Evolutionary conservation across 2,329 filamentous ascomycete species (phyloP).

Genomic region (Myriosclerotinia duriaeana): DNA sequence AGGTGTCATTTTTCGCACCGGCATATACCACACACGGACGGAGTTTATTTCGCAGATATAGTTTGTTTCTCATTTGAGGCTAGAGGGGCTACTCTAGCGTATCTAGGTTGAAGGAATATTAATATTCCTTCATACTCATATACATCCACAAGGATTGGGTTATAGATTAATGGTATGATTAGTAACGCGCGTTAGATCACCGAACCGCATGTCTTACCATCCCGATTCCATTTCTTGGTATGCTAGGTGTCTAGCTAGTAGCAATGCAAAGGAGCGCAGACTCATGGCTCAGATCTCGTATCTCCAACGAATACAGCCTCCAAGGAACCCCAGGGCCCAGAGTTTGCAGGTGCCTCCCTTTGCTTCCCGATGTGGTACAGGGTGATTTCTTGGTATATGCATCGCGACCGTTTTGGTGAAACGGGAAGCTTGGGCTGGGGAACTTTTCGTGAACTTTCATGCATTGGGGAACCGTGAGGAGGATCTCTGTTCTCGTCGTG

Average conservation of each 20-base stretch:
- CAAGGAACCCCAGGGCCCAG: not conserved
- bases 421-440: not conserved
- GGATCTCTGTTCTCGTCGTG: not conserved
- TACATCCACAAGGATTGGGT: too few relatives aligned
- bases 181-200: not conserved
- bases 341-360: not conserved
- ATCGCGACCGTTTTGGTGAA: slow-evolving; percentile 18
- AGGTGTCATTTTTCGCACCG: not conserved
- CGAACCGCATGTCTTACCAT: slow-evolving; percentile 13
- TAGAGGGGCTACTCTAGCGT: too few relatives aligned
- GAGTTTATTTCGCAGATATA: not conserved
- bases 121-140: too few relatives aligned
- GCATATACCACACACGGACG: not conserved
- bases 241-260: not conserved
- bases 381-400: not conserved
- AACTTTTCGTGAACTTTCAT: not conserved
- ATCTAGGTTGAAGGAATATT: too few relatives aligned
- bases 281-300: not conserved
- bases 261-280: not conserved
- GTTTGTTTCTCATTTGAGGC: too few relatives aligned
- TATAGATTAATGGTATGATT: not conserved
- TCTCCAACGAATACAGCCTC: slow-evolving; percentile 13
- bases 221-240: not conserved
- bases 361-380: slow-evolving; percentile 1
- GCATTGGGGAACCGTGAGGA: not conserved